A percentile compares a stretch with the other conserved stretches of the same genome.
phyloP scores from a whole-genome alignment of 805 yeast genomes.

The Kuraishia hungarica region DNA sequence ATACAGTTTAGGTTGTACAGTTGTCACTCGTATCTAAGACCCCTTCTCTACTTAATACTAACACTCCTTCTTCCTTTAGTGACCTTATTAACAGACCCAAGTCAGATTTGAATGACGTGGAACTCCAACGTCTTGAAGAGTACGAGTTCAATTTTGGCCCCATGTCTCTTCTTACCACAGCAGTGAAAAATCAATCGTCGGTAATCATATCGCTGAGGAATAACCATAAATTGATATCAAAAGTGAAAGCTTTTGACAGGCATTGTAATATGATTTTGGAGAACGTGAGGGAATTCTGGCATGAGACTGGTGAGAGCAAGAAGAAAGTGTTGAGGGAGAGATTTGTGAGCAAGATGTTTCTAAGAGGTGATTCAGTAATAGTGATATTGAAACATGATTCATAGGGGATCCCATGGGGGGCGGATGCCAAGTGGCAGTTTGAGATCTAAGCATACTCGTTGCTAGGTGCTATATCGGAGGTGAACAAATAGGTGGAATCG shows the following conservation, averaged over 20 bases:
- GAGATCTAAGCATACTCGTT: too few relatives aligned
- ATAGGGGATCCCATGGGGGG: neutral
- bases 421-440: too few relatives aligned
- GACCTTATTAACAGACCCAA: slow-evolving; percentile 68
- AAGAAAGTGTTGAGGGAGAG: slow-evolving; percentile 50
- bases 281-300: slow-evolving; percentile 76
- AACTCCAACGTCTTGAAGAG: slow-evolving; percentile 76
- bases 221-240: slow-evolving; percentile 84
- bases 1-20: too few relatives aligned
- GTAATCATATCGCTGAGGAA: slow-evolving; percentile 86
- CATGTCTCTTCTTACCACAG: slow-evolving; percentile 75
- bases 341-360: slow-evolving; percentile 80
- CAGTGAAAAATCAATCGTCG: slow-evolving; percentile 65
- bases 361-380: slow-evolving; percentile 93
- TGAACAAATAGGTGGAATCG: too few relatives aligned
- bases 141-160: slow-evolving; percentile 90
- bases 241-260: slow-evolving; percentile 91
- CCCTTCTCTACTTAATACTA: too few relatives aligned
- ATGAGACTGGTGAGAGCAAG: slow-evolving; percentile 48
- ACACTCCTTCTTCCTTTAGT: slow-evolving; percentile 19
- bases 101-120: slow-evolving; percentile 71
- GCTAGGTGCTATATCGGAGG: too few relatives aligned
- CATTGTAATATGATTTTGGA: slow-evolving; percentile 92
- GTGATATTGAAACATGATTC: slow-evolving; percentile 40
- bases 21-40: too few relatives aligned